A percentile compares a stretch with the other conserved stretches of the same genome.
phyloP scores from a whole-genome alignment of 2,329 filamentous ascomycete genomes.

The Massarina eburnea region DNA sequence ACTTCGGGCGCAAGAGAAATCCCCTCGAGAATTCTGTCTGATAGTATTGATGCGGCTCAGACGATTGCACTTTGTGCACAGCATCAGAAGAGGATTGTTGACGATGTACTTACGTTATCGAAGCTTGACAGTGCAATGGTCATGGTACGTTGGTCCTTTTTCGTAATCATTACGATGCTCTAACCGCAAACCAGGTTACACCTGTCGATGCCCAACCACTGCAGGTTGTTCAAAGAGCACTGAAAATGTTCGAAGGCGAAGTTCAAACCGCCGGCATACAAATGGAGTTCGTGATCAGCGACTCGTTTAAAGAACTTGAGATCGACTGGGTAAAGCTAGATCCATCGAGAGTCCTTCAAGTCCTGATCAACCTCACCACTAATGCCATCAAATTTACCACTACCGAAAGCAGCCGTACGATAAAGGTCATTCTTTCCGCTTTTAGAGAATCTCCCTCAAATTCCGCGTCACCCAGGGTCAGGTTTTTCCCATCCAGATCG shows the following conservation, averaged over 20 bases:
- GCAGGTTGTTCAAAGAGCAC: conserved; percentile 64
- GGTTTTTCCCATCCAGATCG: conserved; percentile 63
- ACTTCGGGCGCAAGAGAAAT: conserved; percentile 50
- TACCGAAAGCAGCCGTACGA: conserved; percentile 61
- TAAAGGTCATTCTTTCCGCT: conserved; percentile 66
- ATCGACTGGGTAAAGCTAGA: conserved; percentile 73
- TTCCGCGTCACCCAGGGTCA: conserved; percentile 50
- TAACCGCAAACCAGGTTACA: conserved; percentile 50
- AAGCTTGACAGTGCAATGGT: conserved; percentile 75
- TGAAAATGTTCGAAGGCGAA: conserved; percentile 80
- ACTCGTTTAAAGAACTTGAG: conserved; percentile 59
- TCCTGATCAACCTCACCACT: conserved; percentile 73
- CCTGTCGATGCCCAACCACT: conserved; percentile 70
- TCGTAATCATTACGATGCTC: background rate
- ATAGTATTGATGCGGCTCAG: conserved; percentile 71
- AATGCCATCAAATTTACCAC: conserved; percentile 84
- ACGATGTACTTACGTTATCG: conserved; percentile 50
- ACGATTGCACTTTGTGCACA: conserved; percentile 77
- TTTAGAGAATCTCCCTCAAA: conserved; percentile 58
- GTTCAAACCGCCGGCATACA: conserved; percentile 69
- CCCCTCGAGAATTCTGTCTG: conserved; percentile 53
- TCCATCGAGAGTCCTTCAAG: conserved; percentile 71
- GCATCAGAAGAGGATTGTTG: conserved; percentile 68
- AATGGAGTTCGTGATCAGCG: conserved; percentile 64
- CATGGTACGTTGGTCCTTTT: conserved; percentile 43